Evolutionary conservation across 2,329 filamentous ascomycete species (phyloP), one percentile per base, ranked within the genome.

Genomic region (Fusarium sororula): DNA sequence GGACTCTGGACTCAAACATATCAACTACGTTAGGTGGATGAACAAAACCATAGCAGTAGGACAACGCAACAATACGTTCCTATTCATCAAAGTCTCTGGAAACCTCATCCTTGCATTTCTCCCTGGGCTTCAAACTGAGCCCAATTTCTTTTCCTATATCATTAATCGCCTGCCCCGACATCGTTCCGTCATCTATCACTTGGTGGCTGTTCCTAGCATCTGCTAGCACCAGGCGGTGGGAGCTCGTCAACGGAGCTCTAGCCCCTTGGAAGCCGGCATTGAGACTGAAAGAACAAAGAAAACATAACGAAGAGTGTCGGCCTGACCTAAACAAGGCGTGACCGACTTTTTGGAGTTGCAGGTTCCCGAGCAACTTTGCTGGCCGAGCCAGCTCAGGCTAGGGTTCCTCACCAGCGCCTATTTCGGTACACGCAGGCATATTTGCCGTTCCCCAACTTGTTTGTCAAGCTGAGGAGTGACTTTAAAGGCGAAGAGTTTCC

Each of bases 171-270:
- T 67, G 58, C 26, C 66, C 54, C 66, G 45, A 61, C 57, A 37
- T 59, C 55, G 74, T 70, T 54, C 70, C 39, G 75, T 79, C 75
- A 79, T 76, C 72, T 79, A 69, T 79, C 77, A 79, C 65, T 77
- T 77, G 57, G 77, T 79, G 76, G 77, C 77, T 78, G 68, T 63
- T 57, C 55, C 61, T 73, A 70, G 65, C 68, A 72, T 73, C 61
- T 66, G 57, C 61, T 64, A 66, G 62, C 55, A 71, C 64, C 70
- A 74, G 73, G 75, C 75, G 75, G 77, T 79, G 75, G 77, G 58
- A 68, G 67, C 70, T 76, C 66, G 57, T 76, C 61, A 76, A 71
- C 73, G 66, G 57, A 69, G 54, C 45, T 62, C 58, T 60, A 38
- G 63, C 68, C 63, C 73, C 63, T 71, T 65, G 66, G 62, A 77